Percentiles rank a stretch among this genome's conserved stretches.
These are phyloP conservation scores for Apiospora koreana DNA, from an alignment of 2,329 filamentous ascomycete genomes.

Conservation along the genomic window DNA sequence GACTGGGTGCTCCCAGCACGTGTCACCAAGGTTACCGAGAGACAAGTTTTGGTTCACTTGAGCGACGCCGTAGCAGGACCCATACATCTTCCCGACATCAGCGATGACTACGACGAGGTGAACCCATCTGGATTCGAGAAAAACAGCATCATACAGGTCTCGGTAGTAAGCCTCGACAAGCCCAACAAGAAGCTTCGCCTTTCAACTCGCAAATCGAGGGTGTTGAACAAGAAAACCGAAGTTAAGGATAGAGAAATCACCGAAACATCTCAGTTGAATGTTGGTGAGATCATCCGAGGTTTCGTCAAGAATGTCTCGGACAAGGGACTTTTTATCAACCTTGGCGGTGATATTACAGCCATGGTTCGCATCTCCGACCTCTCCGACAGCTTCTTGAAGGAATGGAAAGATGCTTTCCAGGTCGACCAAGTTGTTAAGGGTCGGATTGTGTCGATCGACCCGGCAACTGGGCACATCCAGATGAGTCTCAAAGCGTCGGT, in stretches of 20 bases:
- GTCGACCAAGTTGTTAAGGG: slow-evolving; percentile 89
- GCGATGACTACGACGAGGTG: slow-evolving; percentile 82
- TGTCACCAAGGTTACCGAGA: slow-evolving; percentile 83
- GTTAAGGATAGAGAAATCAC: slow-evolving; percentile 81
- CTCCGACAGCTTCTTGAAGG: slow-evolving; percentile 88
- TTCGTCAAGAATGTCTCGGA: slow-evolving; percentile 91
- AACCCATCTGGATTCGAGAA: slow-evolving; percentile 75
- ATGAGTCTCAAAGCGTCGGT: slow-evolving; percentile 86
- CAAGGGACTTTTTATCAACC: slow-evolving; percentile 82
- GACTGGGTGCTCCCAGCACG: slow-evolving; percentile 82
- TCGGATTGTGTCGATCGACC: slow-evolving; percentile 74
- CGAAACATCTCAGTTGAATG: slow-evolving; percentile 67
- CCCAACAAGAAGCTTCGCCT: slow-evolving; percentile 83
- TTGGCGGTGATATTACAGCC: slow-evolving; percentile 79
- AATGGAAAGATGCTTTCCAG: slow-evolving; percentile 90
- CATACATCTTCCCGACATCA: slow-evolving; percentile 79
- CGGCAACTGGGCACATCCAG: slow-evolving; percentile 70
- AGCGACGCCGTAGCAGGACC: slow-evolving; percentile 78
- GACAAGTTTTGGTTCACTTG: slow-evolving; percentile 82
- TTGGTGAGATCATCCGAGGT: slow-evolving; percentile 81
- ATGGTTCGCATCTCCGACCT: slow-evolving; percentile 86
- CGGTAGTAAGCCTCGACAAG: slow-evolving; percentile 75
- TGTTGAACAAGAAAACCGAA: slow-evolving; percentile 80
- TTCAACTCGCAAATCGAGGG: slow-evolving; percentile 82
- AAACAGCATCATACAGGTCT: slow-evolving; percentile 87